These are phyloP conservation scores for Pyrus betulifolia DNA, from an alignment of 306 rosid species.

Conservation along the genomic window DNA sequence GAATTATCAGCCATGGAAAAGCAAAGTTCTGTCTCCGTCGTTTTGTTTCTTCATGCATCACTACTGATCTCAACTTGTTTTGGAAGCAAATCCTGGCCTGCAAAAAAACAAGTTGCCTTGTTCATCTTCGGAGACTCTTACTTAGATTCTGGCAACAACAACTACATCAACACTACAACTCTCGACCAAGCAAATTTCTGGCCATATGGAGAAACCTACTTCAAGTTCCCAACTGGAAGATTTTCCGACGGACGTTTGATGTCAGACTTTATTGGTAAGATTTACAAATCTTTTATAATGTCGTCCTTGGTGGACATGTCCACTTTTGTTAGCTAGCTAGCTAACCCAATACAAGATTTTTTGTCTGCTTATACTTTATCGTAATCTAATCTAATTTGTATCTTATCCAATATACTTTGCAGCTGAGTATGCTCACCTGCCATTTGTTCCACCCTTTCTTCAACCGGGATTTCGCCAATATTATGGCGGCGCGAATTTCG, in stretches of 20 bases:
- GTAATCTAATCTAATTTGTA: background rate
- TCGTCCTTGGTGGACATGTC: slow-evolving; percentile 19
- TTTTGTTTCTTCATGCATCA: slow-evolving; percentile 13
- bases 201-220: slow-evolving; percentile 81
- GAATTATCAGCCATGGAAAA: slow-evolving; percentile 12
- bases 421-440: slow-evolving; percentile 79
- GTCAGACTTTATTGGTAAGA: slow-evolving; percentile 69
- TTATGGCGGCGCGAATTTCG: slow-evolving; percentile 71
- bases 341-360: background rate
- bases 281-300: slow-evolving; percentile 12
- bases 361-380: slow-evolving; percentile 8
- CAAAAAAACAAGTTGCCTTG: slow-evolving; percentile 23
- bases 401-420: background rate
- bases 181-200: slow-evolving; percentile 90
- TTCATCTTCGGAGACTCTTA: slow-evolving; percentile 86
- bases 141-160: slow-evolving; percentile 93
- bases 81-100: slow-evolving; percentile 14
- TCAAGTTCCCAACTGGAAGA: slow-evolving; percentile 77
- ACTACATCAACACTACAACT: slow-evolving; percentile 81
- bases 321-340: slow-evolving; percentile 15
- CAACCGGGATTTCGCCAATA: slow-evolving; percentile 54
- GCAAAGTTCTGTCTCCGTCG: slow-evolving; percentile 15
- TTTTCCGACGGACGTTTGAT: slow-evolving; percentile 86
- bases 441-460: slow-evolving; percentile 61
- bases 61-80: slow-evolving; percentile 1